Evolutionary conservation across 495 filamentous ascomycete genomes (phyloP).

Genomic region (Evansstolkia leycettana): DNA sequence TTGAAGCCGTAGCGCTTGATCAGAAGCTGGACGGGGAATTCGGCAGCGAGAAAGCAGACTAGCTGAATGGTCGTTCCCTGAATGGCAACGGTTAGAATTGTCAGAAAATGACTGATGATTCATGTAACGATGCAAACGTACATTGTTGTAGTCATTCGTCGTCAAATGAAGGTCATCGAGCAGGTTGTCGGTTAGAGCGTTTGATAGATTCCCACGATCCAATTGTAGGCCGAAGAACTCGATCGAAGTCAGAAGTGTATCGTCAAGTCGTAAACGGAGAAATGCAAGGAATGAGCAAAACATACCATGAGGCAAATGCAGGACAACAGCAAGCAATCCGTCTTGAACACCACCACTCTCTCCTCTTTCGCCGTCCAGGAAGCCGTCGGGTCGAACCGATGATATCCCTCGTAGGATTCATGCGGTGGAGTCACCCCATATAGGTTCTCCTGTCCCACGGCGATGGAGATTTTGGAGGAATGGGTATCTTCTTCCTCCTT

Average conservation of each 20-base stretch:
- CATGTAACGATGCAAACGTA: conserved; percentile 5
- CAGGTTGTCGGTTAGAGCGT: conserved; percentile 46
- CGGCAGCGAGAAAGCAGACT: conserved; percentile 19
- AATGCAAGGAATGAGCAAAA: background rate
- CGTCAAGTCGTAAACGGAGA: too few relatives aligned
- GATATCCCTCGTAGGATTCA: conserved; percentile 32
- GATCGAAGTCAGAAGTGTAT: too few relatives aligned
- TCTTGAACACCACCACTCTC: conserved; percentile 34
- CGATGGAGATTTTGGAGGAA: conserved; percentile 4
- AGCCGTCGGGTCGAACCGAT: conserved; percentile 38
- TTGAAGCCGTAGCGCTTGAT: conserved; percentile 18
- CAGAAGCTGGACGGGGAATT: conserved; percentile 23
- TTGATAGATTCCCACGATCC: conserved; percentile 42
- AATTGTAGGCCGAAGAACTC: conserved; percentile 46
- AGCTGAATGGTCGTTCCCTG: conserved; percentile 23
- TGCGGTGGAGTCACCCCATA: conserved; percentile 11
- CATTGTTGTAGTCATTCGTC: conserved; percentile 35
- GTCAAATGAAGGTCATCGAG: conserved; percentile 39
- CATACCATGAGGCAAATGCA: conserved; percentile 34
- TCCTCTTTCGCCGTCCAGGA: conserved; percentile 44
- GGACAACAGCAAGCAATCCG: conserved; percentile 35
- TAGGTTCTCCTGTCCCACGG: conserved; percentile 14
- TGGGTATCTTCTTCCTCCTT: conserved; percentile 3
- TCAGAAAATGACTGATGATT: too few relatives aligned
- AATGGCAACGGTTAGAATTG: too few relatives aligned